phyloP scores from a whole-genome alignment of 805 yeast species.

The Myxozyma neglecta region DNA sequence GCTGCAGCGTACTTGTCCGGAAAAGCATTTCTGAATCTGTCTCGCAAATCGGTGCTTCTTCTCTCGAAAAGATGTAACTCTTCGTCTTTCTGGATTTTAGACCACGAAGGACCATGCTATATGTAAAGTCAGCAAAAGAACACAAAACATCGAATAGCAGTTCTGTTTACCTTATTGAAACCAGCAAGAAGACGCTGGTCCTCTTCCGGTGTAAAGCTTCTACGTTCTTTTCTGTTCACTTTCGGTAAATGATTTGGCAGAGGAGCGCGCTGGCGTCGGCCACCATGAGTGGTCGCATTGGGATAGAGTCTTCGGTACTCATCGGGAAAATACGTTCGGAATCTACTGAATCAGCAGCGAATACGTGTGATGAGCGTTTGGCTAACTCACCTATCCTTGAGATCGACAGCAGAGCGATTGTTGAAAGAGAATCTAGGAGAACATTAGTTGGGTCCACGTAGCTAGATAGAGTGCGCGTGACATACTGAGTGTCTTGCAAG shows the following conservation, averaged over 20 bases:
- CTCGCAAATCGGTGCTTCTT: constrained; percentile 48
- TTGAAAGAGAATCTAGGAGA: constrained; percentile 40
- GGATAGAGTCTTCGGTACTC: constrained; percentile 48
- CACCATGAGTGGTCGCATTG: constrained; percentile 47
- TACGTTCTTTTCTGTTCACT: constrained; percentile 47
- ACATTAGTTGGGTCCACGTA: not conserved
- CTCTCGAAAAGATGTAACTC: constrained; percentile 42
- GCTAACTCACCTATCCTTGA: constrained; percentile 40
- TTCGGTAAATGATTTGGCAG: constrained; percentile 40
- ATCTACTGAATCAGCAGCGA: constrained; percentile 33
- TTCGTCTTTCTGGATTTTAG: constrained; percentile 47
- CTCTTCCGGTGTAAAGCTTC: constrained; percentile 46
- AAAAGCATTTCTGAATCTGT: constrained; percentile 48
- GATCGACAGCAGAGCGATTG: constrained; percentile 48
- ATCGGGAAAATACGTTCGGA: constrained; percentile 49
- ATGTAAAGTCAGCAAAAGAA: not conserved
- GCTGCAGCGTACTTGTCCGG: constrained; percentile 48
- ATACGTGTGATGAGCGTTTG: not conserved
- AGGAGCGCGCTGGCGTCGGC: constrained; percentile 31
- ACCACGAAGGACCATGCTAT: constrained; percentile 49
- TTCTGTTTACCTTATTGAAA: constrained; percentile 35
- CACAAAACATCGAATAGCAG: not conserved
- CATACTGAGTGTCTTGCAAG: constrained; percentile 42
- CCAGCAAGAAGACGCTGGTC: constrained; percentile 47
- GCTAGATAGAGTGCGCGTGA: not conserved